These are phyloP conservation scores for Rhytidhysteron rufulum DNA, from an alignment of 2,329 filamentous ascomycete species.

Conservation along the genomic window DNA sequence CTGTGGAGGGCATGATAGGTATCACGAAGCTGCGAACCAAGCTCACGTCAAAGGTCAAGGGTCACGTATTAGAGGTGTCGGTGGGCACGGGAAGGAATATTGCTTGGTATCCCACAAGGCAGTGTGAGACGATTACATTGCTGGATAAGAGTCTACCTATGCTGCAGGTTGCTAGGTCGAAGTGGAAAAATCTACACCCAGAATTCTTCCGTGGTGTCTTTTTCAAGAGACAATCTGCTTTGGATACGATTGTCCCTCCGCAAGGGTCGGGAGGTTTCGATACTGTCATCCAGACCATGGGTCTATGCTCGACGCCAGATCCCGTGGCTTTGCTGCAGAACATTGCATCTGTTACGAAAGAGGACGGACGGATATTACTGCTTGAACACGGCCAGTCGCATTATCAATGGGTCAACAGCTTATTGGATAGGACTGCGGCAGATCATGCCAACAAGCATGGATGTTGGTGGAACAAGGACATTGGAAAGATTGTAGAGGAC, in stretches of 20 bases:
- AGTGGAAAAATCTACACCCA: constrained; percentile 43
- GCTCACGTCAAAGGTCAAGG: constrained; percentile 38
- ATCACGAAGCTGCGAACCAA: constrained; percentile 38
- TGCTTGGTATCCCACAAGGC: constrained; percentile 40
- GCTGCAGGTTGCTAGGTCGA: constrained; percentile 46
- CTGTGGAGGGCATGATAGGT: constrained; percentile 41
- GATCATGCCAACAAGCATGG: constrained; percentile 48
- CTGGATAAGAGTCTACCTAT: constrained; percentile 47
- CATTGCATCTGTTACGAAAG: constrained; percentile 40
- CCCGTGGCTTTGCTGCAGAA: constrained; percentile 44
- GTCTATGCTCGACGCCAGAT: constrained; percentile 46
- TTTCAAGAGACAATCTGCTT: constrained; percentile 44
- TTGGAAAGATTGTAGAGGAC: constrained; percentile 45
- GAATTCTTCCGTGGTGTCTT: constrained; percentile 34
- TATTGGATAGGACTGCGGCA: constrained; percentile 44
- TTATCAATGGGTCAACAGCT: constrained; percentile 45
- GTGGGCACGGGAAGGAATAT: constrained; percentile 49
- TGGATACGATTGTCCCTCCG: constrained; percentile 41
- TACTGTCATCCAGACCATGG: constrained; percentile 51
- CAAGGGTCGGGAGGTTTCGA: constrained; percentile 43
- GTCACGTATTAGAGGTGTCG: constrained; percentile 48
- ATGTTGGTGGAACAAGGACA: constrained; percentile 53
- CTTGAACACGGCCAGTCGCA: constrained; percentile 50
- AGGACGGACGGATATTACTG: constrained; percentile 43
- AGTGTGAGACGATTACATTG: constrained; percentile 43